These are phyloP conservation scores for Tylopilus rubrobrunneus DNA, from an alignment of 768 basidiomycete genomes.

Conservation along the genomic window DNA sequence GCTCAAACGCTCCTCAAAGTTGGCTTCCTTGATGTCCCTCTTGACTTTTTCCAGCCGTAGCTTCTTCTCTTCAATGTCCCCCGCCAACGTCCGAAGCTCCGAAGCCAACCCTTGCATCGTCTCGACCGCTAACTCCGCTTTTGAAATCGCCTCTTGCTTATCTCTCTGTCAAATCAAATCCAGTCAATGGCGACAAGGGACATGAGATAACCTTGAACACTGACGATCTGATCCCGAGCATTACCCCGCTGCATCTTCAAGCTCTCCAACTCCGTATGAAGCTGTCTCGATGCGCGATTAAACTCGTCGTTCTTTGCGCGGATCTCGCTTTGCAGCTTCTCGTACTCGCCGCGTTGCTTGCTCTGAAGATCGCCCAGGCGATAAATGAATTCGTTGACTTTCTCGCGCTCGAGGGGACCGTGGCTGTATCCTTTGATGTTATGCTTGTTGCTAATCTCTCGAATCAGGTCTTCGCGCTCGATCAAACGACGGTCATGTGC, in stretches of 20 bases:
- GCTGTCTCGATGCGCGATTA: slow-evolving; percentile 50
- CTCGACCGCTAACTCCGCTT: slow-evolving; percentile 55
- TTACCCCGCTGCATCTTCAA: slow-evolving; percentile 50
- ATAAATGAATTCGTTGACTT: slow-evolving; percentile 70
- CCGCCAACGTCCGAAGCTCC: slow-evolving; percentile 49
- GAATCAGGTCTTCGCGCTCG: slow-evolving; percentile 72
- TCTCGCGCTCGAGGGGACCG: slow-evolving; percentile 63
- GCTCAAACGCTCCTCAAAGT: slow-evolving; percentile 59
- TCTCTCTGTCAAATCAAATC: slow-evolving; percentile 36
- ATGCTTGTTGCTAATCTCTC: slow-evolving; percentile 61
- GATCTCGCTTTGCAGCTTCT: slow-evolving; percentile 65
- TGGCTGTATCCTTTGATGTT: slow-evolving; percentile 72
- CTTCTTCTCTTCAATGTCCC: slow-evolving; percentile 70
- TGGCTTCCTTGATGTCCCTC: slow-evolving; percentile 51
- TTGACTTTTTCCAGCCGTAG: slow-evolving; percentile 57
- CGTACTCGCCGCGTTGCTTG: slow-evolving; percentile 58
- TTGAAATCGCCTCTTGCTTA: slow-evolving; percentile 47
- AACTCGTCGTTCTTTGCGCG: slow-evolving; percentile 61
- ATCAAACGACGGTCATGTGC: slow-evolving; percentile 66
- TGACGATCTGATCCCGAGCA: slow-evolving; percentile 57
- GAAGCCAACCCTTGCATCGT: slow-evolving; percentile 49
- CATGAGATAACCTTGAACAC: slow-evolving; percentile 11
- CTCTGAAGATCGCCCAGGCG: slow-evolving; percentile 60
- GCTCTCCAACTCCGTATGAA: slow-evolving; percentile 53
- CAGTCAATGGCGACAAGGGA: neutral